Conservation (phyloP, 2,329 filamentous ascomycete species). For the Emericellopsis atlantica region DNA sequence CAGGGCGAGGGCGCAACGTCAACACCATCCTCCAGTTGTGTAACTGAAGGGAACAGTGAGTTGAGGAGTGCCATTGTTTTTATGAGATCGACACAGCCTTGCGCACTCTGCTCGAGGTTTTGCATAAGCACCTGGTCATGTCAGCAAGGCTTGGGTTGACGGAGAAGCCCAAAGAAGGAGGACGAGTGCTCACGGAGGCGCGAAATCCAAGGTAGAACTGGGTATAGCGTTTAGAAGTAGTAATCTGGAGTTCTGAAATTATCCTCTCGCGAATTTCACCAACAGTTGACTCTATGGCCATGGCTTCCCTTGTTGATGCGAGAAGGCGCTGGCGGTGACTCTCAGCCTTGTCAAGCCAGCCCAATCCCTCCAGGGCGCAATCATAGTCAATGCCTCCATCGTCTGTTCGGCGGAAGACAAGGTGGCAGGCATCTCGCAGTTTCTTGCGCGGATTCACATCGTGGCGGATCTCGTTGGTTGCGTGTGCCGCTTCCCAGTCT, state of each 20-base stretch:
- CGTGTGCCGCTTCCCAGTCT: constrained; percentile 8
- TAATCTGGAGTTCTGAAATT: constrained; percentile 16
- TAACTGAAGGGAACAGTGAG: constrained; percentile 17
- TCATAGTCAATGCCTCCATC: constrained; percentile 13
- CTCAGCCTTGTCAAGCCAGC: constrained; percentile 18
- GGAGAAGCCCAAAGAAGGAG: too few species aligned
- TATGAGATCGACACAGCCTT: constrained; percentile 3
- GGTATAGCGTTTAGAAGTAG: constrained; percentile 13
- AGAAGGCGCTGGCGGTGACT: constrained; percentile 15
- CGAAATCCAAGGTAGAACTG: constrained; percentile 19
- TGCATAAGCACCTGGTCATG: constrained; percentile 14
- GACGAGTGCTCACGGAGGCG: constrained; percentile 12
- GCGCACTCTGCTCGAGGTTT: constrained; percentile 6
- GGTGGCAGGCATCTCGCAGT: constrained; percentile 9
- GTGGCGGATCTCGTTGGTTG: constrained; percentile 7
- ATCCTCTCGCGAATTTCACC: constrained; percentile 7
- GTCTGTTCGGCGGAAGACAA: constrained; percentile 13
- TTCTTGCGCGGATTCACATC: constrained; percentile 14
- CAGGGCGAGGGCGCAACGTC: constrained; percentile 14
- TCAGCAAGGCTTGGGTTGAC: constrained; percentile 1
- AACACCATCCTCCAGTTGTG: constrained; percentile 8
- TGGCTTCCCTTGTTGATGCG: constrained; percentile 7
- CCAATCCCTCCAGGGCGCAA: constrained; percentile 16
- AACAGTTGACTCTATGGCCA: constrained; percentile 3
- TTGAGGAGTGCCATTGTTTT: constrained; percentile 21